These are phyloP conservation scores for Plasmodium inui DNA, from an alignment of 169 alveolate genomes.

Conservation along the genomic window DNA sequence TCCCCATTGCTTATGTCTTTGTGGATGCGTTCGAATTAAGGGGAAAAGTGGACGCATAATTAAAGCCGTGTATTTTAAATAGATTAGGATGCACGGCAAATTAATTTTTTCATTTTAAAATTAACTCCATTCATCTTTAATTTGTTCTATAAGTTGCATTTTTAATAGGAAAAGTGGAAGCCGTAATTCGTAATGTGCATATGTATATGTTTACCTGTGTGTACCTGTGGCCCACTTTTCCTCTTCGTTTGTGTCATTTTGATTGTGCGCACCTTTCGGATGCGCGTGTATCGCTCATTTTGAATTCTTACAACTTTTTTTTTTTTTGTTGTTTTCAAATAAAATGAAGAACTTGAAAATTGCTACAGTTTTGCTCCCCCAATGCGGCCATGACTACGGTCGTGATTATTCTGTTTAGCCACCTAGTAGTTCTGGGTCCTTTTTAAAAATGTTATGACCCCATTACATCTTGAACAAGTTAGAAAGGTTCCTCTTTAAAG, in stretches of 20 bases:
- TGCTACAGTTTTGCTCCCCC: background rate
- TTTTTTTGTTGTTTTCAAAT: conserved; percentile 1
- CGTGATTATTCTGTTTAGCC: background rate
- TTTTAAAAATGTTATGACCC: background rate
- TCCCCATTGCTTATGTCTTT: background rate
- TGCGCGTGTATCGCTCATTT: background rate
- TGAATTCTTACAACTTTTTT: conserved; percentile 12
- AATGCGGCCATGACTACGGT: background rate
- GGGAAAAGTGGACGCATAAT: background rate
- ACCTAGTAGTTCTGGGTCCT: background rate
- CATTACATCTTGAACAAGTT: background rate
- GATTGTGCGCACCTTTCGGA: background rate
- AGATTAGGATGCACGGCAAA: background rate
- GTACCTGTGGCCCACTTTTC: background rate
- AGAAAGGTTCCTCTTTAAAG: background rate
- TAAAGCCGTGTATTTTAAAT: conserved; percentile 2
- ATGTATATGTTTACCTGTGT: background rate
- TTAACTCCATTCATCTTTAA: conserved; percentile 11
- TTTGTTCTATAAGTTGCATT: conserved; percentile 20
- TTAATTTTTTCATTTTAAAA: conserved; percentile 14
- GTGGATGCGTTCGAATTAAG: background rate
- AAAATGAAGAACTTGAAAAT: background rate
- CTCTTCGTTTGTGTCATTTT: conserved; percentile 1
- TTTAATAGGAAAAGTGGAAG: background rate
- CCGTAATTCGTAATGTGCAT: background rate